Evolutionary conservation across 2,329 filamentous ascomycete genomes (phyloP), one percentile per base, ranked within the genome.

Genomic region (Microcyclosporella mali): DNA sequence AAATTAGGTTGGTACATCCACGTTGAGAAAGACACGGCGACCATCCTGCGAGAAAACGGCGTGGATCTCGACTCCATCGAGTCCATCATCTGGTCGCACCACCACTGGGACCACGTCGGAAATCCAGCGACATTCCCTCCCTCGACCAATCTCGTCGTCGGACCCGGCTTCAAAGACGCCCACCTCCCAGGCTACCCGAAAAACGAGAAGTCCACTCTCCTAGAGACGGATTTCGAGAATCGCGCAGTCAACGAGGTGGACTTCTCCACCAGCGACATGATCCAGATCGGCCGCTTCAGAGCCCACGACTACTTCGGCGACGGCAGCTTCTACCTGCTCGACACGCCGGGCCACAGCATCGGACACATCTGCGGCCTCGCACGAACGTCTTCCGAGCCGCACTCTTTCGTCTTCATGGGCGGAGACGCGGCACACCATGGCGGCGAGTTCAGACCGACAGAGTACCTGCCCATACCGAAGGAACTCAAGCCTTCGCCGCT

Each of bases 301-400:
- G 72, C 72, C 2, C 59, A 64, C 18, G 76, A 80, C 53, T 78
- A 70, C 52, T 79, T 78, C 42, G 69, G 69, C 2, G 76, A 80
- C 52, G 75, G 75, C 1, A 69, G 63, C 16, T 75, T 81, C 49
- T 78, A 77, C 53, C 63, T 79, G 1, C 63, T 79, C 19, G 63
- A 75, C 49, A 67, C 69, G 2, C 74, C 74, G 0, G 77, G 77
- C 1, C 74, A 78, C 51, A 66, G 69, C 0, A 57, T 72, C 9
- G 72, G 71, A 1, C 73, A 76, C 51, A 60, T 74, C n/a, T 69
- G 67, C 43, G 74, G 64, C 3, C 62, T 78, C 0, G 74, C 71
- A 1, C 62, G 74, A 6, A 70, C 67, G 0, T 52, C 59, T 3
- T 50, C 53, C 2, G 46, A 45, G 9, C 58, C 56, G 1, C 57